Conservation (phyloP, 1,284 basidiomycete species). For the Cryptococcus sp. region DNA sequence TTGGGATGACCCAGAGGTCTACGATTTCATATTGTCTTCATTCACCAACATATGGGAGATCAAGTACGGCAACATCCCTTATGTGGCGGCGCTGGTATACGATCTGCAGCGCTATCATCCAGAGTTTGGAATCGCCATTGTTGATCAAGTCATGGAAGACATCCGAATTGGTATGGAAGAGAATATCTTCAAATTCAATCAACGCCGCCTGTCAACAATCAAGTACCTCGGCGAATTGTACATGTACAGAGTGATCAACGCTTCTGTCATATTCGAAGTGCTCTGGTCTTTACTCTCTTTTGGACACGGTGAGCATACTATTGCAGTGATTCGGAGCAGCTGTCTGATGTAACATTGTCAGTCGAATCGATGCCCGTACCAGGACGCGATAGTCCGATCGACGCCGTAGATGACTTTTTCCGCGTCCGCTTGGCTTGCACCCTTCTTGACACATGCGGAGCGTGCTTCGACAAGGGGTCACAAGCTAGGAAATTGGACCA, state of each 20-base stretch:
- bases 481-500: slow-evolving; percentile 89
- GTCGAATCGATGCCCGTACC: slow-evolving; percentile 89
- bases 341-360: neutral
- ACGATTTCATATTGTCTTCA: slow-evolving; percentile 63
- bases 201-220: slow-evolving; percentile 83
- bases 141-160: slow-evolving; percentile 94
- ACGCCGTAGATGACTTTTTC: slow-evolving; percentile 96
- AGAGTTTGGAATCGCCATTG: slow-evolving; percentile 80
- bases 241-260: slow-evolving; percentile 91
- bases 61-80: slow-evolving; percentile 83
- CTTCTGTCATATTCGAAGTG: slow-evolving; percentile 86
- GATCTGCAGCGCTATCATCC: slow-evolving; percentile 91
- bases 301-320: slow-evolving; percentile 77
- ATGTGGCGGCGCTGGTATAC: slow-evolving; percentile 91
- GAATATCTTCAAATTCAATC: slow-evolving; percentile 93
- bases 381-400: slow-evolving; percentile 70
- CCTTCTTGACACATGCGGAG: slow-evolving; percentile 92
- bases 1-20: slow-evolving; percentile 76
- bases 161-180: slow-evolving; percentile 86
- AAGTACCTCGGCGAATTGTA: slow-evolving; percentile 97
- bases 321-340: neutral
- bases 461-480: slow-evolving; percentile 92
- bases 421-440: slow-evolving; percentile 88
- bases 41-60: slow-evolving; percentile 98
- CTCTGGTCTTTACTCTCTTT: slow-evolving; percentile 95